Base-by-base conservation (phyloP, 2,329 filamentous ascomycete species). In the Colletotrichum sp. region DNA sequence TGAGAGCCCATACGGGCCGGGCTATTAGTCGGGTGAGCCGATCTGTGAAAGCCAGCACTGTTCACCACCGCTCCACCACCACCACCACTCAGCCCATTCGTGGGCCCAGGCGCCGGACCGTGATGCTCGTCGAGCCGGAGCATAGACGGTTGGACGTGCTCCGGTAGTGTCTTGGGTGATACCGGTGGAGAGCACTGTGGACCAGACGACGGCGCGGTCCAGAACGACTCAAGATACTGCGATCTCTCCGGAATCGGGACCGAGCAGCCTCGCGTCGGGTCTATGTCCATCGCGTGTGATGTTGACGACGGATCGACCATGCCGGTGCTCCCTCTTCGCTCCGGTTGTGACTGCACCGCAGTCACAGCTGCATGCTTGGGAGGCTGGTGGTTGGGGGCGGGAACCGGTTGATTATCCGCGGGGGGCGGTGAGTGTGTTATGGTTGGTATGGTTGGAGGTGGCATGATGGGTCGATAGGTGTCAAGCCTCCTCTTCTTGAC, bases 401-500 rank as follows among this genome's bases (percentile, higher is more conserved):
- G 55, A 34, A 32, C 19, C n/a, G 27, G 63, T n/a, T 29, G 59
- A 27, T 30, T 57, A 30, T 49, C 27, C 32, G 22, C 30, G 27
- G 59, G 59, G n/a, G 66, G 36, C 55, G 66, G 36, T 32, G 59
- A 55, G 29, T 19, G 49, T 22, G n/a, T 61, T 44, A 59, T n/a
- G 55, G 32, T 69, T 13, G 36, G 44, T 52, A 52, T 19, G 16
- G 27, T 71, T 15, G 61, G 36, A 32, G 36, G 75, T 62, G 71
- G 61, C 62, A 64, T 67, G 70, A 69, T 62, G 29, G 32, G 22
- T 49, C 59, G 64, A 32, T 25, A 7, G 8, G 36, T 12, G 11
- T 74, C 73, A 32, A 79, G 49, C 57, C 59, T 78, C 57, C 78
- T 80, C 77, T 82, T 87, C 80, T 87, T 88, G 67, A 87, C 84